Conservation (phyloP, 2,329 filamentous ascomycete genomes). For the Sporothrix mexicana region DNA sequence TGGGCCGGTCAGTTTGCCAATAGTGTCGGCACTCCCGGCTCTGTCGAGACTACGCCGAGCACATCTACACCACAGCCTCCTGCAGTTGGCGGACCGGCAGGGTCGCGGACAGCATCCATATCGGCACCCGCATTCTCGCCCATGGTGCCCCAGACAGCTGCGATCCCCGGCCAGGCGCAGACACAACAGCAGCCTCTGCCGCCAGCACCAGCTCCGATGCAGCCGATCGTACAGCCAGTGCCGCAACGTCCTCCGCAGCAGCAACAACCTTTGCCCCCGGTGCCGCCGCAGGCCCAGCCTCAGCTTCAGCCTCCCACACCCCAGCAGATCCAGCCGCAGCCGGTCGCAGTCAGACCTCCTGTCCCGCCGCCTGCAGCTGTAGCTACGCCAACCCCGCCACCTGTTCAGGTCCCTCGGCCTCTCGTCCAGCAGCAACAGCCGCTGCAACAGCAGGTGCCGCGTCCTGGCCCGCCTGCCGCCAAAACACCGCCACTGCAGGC, state of each 20-base stretch:
- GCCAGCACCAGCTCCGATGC: slow-evolving; percentile 20
- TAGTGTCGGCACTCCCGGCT: not conserved
- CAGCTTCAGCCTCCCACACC: slow-evolving; percentile 19
- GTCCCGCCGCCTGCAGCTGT: not conserved
- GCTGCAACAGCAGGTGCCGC: slow-evolving; percentile 14
- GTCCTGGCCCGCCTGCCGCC: not conserved
- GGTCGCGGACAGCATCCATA: slow-evolving; percentile 52
- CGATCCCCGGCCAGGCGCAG: slow-evolving; percentile 42
- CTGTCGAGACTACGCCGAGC: slow-evolving; percentile 25
- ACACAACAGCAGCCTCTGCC: slow-evolving; percentile 34
- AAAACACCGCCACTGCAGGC: not conserved
- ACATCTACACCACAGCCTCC: slow-evolving; percentile 19
- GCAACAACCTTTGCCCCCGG: slow-evolving; percentile 26
- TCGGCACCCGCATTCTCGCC: slow-evolving; percentile 62
- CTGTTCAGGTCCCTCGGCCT: not conserved
- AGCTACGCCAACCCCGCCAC: not conserved
- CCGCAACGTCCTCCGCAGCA: slow-evolving; percentile 13
- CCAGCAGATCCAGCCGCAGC: slow-evolving; percentile 31
- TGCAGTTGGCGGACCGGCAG: not conserved
- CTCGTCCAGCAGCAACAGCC: not conserved
- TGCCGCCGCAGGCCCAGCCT: not conserved
- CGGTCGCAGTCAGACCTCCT: not conserved
- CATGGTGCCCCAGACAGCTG: slow-evolving; percentile 49
- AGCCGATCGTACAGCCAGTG: not conserved
- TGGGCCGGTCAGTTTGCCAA: slow-evolving; percentile 40